Evolutionary conservation across 2,329 filamentous ascomycete genomes (phyloP), one percentile per base, ranked within the genome.

Genomic region (Aspergillus sp.): DNA sequence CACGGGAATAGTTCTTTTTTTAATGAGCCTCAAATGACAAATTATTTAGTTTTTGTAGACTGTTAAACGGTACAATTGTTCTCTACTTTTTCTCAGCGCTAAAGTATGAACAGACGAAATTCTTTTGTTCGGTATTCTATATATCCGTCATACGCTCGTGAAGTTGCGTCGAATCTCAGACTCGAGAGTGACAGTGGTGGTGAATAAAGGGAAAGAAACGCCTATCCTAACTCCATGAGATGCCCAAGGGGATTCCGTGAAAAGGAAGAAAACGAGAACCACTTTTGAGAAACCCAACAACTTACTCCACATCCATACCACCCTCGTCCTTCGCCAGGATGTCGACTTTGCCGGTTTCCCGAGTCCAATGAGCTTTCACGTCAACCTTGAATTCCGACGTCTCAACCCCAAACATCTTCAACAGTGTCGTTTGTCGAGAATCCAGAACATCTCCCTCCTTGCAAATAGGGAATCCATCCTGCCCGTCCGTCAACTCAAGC

Each of bases 361-460:
- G 72, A 37, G 69, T 71, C 75, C 77, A 81, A 30, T 83, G 89
- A 71, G 92, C 93, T 74, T 89, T 79, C 64, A 96, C 79, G 69
- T 86, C 83, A 58, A 99, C 87, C 74, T 83, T 88, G 80, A 99
- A 99, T 79, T 98, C 92, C 58, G 91, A 90, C 77, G 95, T 86
- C 62, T 90, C 91, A 57, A 97, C 86, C 53, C 91, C 89, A 77
- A 99, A 98, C 69, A 96, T 82, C 85, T 98, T 98, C 76, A 99
- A 77, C 71, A 99, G 79, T 63, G 92, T 89, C 57, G 95, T 97
- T 83, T 99, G 95, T 68, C 93, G 85, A 65, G 90, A 93, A 76
- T 97, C 93, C 65, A 99, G 78, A 45, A 86, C 83, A 71, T 97
- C 86, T 11, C 93, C 95, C 75, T 92, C 88, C 69, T 86, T 87